phyloP scores from a whole-genome alignment of 257 asterid genomes.

The Fraxinus anomala region DNA sequence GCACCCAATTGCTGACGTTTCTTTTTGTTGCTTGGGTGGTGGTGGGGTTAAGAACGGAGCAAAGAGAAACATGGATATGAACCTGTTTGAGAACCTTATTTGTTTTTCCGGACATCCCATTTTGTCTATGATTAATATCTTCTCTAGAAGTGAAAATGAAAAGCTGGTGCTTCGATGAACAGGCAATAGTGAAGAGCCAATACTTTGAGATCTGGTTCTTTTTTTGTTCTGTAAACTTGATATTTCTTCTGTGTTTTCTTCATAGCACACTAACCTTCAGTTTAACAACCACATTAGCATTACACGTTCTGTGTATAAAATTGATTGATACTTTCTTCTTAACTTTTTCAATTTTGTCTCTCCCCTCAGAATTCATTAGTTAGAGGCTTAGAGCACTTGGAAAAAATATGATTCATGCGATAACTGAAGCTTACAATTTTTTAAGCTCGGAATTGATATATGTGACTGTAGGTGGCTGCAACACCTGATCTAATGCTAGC shows the following conservation, averaged over 20 bases:
- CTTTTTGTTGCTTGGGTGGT: slow-evolving; percentile 18
- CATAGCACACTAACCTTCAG: neutral
- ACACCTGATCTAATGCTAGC: slow-evolving; percentile 96
- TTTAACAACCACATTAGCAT: neutral
- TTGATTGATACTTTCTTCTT: slow-evolving; percentile 1
- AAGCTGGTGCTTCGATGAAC: neutral
- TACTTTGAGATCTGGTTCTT: neutral
- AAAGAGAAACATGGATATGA: neutral
- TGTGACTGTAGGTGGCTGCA: slow-evolving; percentile 79
- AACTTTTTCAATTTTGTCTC: neutral
- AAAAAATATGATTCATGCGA: neutral
- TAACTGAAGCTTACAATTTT: slow-evolving; percentile 8
- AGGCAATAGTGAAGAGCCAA: neutral
- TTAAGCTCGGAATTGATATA: slow-evolving; percentile 22
- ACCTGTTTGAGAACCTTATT: neutral
- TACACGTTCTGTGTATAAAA: neutral
- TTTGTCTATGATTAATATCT: neutral
- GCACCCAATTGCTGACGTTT: neutral
- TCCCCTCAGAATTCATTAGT: neutral
- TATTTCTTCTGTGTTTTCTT: neutral
- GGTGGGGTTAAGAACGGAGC: slow-evolving; percentile 9
- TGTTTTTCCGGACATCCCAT: neutral
- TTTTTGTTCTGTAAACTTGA: neutral
- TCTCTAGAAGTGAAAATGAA: neutral
- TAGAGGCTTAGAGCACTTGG: neutral